Percentiles rank a stretch among this genome's conserved stretches.
phyloP scores from a whole-genome alignment of 768 basidiomycete genomes.

The Mrakia frigida region DNA sequence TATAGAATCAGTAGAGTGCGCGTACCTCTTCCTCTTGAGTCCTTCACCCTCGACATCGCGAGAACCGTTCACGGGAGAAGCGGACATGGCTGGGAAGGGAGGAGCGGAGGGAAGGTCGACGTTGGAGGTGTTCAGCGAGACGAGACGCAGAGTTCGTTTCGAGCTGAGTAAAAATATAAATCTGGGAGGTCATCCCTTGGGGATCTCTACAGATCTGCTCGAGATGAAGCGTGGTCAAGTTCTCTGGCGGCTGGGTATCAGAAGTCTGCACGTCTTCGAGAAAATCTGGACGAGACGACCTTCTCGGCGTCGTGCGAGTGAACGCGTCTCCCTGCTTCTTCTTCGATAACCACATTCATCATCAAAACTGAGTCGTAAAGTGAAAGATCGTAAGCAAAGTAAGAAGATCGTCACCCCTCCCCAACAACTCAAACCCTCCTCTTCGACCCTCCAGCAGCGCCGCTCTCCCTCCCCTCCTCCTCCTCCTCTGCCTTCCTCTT shows the following conservation, averaged over 20 bases:
- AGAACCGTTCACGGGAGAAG: background rate
- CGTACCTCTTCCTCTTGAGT: constrained; percentile 36
- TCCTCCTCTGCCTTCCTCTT: no score
- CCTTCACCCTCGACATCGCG: constrained; percentile 20
- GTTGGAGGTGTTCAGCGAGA: background rate
- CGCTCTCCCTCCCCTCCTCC: no score
- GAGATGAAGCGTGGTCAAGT: background rate
- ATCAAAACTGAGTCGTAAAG: no score
- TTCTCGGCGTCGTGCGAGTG: no score
- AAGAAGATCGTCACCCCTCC: no score
- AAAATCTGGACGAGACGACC: background rate
- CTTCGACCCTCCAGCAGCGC: no score
- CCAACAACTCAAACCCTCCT: no score
- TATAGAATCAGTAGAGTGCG: background rate
- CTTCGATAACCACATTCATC: no score
- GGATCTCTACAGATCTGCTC: background rate
- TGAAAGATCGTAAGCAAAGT: no score
- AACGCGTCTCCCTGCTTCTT: no score
- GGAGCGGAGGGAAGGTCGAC: background rate
- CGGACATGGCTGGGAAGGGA: background rate
- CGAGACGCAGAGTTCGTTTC: background rate
- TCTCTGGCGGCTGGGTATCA: no score
- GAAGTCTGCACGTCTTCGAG: background rate
- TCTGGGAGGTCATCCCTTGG: background rate
- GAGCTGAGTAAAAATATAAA: background rate